These are phyloP conservation scores for Tausonia pullulans DNA, from an alignment of 1,284 basidiomycete genomes.

Conservation along the genomic window DNA sequence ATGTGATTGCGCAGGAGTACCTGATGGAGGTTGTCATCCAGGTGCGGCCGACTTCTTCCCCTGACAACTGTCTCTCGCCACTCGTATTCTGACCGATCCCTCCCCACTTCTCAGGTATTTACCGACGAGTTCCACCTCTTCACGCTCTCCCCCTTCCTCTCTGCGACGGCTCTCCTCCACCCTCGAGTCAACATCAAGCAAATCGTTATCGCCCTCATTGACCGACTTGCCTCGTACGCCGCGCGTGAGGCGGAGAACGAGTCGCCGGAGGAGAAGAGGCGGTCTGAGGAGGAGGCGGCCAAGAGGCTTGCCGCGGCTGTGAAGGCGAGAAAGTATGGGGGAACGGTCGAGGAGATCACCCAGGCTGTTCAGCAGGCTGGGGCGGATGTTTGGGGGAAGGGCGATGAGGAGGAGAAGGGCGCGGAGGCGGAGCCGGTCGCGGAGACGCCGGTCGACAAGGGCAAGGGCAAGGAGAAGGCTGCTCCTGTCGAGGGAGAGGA, in stretches of 20 bases:
- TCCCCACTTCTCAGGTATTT: slow-evolving; percentile 53
- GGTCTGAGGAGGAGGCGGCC: slow-evolving; percentile 81
- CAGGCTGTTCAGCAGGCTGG: slow-evolving; percentile 27
- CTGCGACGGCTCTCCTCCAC: slow-evolving; percentile 83
- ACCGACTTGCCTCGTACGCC: slow-evolving; percentile 85
- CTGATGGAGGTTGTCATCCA: slow-evolving; percentile 97
- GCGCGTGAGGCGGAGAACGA: slow-evolving; percentile 87
- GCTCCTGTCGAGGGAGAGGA: slow-evolving; percentile 15
- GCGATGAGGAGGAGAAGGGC: background rate
- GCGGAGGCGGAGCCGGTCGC: slow-evolving; percentile 6
- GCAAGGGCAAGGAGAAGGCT: slow-evolving; percentile 41
- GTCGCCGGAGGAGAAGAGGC: slow-evolving; percentile 79
- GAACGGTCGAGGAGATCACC: slow-evolving; percentile 22
- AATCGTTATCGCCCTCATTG: slow-evolving; percentile 90
- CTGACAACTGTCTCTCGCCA: background rate
- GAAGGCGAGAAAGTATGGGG: slow-evolving; percentile 43
- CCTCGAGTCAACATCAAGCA: slow-evolving; percentile 94
- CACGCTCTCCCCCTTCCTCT: slow-evolving; percentile 80
- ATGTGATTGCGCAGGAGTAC: slow-evolving; percentile 94
- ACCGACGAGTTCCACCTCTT: slow-evolving; percentile 93
- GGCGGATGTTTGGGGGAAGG: slow-evolving; percentile 23
- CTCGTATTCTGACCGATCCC: background rate
- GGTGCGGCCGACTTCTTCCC: slow-evolving; percentile 37
- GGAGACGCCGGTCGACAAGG: slow-evolving; percentile 37
- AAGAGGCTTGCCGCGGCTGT: slow-evolving; percentile 73